Evolutionary conservation across 805 yeast genomes (phyloP), one percentile per base, ranked within the genome.

Genomic region (Saccharomyces eubayanus): DNA sequence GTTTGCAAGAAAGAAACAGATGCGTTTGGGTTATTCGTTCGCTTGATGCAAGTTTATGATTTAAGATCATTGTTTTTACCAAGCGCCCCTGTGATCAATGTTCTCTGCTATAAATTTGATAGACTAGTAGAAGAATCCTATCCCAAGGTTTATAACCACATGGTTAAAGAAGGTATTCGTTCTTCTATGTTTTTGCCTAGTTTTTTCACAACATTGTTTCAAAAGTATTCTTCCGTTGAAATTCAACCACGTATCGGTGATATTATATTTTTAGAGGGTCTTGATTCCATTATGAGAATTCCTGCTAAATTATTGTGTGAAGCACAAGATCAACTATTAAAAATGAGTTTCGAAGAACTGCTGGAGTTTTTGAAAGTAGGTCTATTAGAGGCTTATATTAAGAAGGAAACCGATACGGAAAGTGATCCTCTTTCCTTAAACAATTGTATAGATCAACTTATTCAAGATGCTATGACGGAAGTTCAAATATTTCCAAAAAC

Each of bases 121-220:
- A 77, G 97, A 52, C 68, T 91, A 47, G 65, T 94, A 43, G 97
- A 91, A 65, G 90, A 83, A 57, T 69, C 76, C 43, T 73, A 82
- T 41, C 96, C 97, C 1, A 75, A 75, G 8, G 75, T 92, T 47
- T 81, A 82, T 67, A 77, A 80, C 47, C 97, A 92, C 72, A 73
- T 92, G 59, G 76, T 79, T 30, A 83, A 89, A 59, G 92, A 90
- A 68, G 97, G 97, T 4, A 82, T 92, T 28, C 80, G 84, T 57
- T 85, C 96, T 2, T 85, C 94, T 28, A 91, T 91, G 97, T 92
- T 87, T 74, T 97, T 96, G 0, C 81, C 94, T 1, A 97, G 92
- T 69, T 94, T 98, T 98, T 89, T 92, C 64, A 75, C 90, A 62
- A 91, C 97, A 0, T 77, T 91, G 48, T 59, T 92, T 91, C 70